These are phyloP conservation scores for Rhynchospora breviuscula DNA, from an alignment of 176 grass and related monocot species.

Conservation along the genomic window DNA sequence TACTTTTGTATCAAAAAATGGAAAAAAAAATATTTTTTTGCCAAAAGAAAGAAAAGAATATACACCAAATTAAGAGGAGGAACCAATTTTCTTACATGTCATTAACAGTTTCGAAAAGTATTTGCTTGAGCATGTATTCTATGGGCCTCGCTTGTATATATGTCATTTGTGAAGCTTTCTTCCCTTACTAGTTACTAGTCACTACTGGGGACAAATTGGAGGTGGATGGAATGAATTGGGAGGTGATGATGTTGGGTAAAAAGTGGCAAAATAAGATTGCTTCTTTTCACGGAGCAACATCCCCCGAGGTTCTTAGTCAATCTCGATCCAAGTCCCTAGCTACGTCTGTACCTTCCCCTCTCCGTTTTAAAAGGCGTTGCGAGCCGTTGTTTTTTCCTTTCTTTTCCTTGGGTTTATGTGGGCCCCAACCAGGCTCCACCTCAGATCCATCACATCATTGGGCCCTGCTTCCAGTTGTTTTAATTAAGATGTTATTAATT, in stretches of 20 bases:
- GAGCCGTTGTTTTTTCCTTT: not conserved
- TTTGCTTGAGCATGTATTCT: no score
- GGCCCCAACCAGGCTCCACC: not conserved
- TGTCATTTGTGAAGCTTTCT: no score
- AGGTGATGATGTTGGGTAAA: not conserved
- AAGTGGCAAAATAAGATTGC: slow-evolving; percentile 19
- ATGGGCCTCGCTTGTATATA: no score
- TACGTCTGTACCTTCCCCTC: not conserved
- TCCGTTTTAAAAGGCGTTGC: slow-evolving; percentile 12
- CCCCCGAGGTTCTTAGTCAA: slow-evolving; percentile 23
- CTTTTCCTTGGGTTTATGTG: not conserved
- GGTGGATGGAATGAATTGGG: not conserved
- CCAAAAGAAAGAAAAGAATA: no score
- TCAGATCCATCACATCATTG: slow-evolving; percentile 3
- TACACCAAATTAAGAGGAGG: no score
- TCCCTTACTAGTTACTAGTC: no score
- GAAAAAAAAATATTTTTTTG: no score
- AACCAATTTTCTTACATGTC: no score
- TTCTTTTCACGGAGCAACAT: slow-evolving; percentile 21
- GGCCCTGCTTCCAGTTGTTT: not conserved
- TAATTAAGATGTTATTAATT: not conserved
- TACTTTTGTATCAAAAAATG: no score
- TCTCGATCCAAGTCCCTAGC: slow-evolving; percentile 10
- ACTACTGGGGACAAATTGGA: not conserved
- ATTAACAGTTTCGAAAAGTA: no score